These are phyloP conservation scores for Leptographium radiaticola DNA, from an alignment of 2,329 filamentous ascomycete genomes.

Conservation along the genomic window DNA sequence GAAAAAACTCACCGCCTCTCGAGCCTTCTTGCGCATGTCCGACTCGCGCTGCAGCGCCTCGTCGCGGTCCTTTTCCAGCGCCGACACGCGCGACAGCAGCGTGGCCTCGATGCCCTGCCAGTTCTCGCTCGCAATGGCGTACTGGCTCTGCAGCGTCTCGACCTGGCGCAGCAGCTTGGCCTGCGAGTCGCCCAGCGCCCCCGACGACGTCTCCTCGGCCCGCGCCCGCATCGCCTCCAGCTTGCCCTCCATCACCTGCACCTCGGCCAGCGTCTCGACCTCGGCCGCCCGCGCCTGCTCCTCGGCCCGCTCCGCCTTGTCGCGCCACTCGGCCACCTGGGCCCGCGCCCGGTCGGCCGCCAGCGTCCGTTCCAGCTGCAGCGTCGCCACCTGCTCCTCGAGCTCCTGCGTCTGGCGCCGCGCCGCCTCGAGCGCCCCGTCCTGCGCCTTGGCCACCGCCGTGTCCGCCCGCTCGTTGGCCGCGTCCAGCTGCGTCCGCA, in stretches of 20 bases:
- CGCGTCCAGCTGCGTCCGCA: conserved; percentile 57
- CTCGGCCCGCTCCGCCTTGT: conserved; percentile 58
- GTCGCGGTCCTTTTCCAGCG: conserved; percentile 80
- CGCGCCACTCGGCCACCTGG: conserved; percentile 58
- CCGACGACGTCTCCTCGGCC: conserved; percentile 81
- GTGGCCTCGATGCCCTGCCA: conserved; percentile 95
- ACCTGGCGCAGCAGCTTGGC: conserved; percentile 87
- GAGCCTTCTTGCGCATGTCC: conserved; percentile 77
- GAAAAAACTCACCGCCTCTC: conserved; percentile 58
- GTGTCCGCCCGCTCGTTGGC: conserved; percentile 54
- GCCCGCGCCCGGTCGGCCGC: conserved; percentile 51
- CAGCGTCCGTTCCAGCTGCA: conserved; percentile 70
- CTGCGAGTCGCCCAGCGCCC: conserved; percentile 67
- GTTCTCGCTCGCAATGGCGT: conserved; percentile 86
- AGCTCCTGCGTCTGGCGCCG: conserved; percentile 36
- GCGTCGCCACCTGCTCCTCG: conserved; percentile 44
- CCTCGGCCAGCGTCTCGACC: conserved; percentile 67
- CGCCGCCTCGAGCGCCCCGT: conserved; percentile 55
- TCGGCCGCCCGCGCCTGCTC: conserved; percentile 58
- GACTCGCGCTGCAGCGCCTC: conserved; percentile 72
- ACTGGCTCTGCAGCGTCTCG: conserved; percentile 90
- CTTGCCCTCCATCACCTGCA: conserved; percentile 69
- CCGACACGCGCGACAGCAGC: conserved; percentile 61
- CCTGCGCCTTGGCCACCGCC: conserved; percentile 52
- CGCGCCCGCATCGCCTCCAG: conserved; percentile 74